These are phyloP conservation scores for Paralagenidium karlingii DNA, from an alignment of 352 stramenopile genomes.

Conservation along the genomic window DNA sequence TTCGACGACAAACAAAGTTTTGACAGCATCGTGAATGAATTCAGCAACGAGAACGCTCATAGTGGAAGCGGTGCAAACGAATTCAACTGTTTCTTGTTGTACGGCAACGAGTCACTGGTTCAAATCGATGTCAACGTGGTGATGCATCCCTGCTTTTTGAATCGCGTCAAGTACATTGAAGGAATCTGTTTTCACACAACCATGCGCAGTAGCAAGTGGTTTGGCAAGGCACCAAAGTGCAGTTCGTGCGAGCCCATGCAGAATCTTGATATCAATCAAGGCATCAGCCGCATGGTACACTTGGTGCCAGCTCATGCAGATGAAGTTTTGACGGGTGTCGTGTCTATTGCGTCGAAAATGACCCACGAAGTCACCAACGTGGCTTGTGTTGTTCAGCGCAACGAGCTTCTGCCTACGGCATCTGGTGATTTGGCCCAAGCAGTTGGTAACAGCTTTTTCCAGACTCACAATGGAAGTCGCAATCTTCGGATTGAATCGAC, in stretches of 20 bases:
- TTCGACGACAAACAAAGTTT: conserved; percentile 20
- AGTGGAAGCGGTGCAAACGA: too few species aligned
- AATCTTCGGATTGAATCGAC: conserved; percentile 28
- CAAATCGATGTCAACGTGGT: conserved; percentile 31
- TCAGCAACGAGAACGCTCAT: too few species aligned
- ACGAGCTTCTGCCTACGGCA: too few species aligned
- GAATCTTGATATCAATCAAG: too few species aligned
- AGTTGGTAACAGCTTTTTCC: conserved; percentile 2
- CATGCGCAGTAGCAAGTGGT: conserved; percentile 35
- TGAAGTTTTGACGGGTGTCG: conserved; percentile 25
- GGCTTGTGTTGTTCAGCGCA: too few species aligned
- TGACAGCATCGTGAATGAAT: conserved; percentile 7
- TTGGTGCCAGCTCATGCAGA: conserved; percentile 20
- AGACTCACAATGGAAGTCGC: conserved; percentile 15
- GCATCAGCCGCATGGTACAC: too few species aligned
- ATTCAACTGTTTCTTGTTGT: conserved; percentile 18
- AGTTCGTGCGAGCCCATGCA: too few species aligned
- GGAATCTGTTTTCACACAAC: conserved; percentile 54
- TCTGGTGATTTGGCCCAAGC: too few species aligned
- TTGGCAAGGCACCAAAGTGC: too few species aligned
- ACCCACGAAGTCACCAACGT: too few species aligned
- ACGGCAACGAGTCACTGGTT: conserved; percentile 17
- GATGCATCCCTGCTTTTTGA: background rate
- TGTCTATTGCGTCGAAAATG: background rate
- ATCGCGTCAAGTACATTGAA: conserved; percentile 9